phyloP scores from a whole-genome alignment of 2,329 filamentous ascomycete genomes.

The Alternaria brassicae region DNA sequence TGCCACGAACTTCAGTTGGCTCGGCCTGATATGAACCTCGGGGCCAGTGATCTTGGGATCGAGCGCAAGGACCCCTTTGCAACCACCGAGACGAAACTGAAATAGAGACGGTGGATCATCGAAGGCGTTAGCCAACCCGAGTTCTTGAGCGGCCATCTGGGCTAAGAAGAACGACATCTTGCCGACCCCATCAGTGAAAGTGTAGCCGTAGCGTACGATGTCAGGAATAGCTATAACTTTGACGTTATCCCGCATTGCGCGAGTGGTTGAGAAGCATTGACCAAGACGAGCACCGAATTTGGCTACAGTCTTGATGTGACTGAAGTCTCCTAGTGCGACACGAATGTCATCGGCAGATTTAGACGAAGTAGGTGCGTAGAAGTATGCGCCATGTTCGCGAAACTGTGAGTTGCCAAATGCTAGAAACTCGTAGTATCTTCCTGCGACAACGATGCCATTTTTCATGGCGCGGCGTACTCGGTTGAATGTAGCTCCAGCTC shows the following conservation, averaged over 20 bases:
- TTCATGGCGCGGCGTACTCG: conserved; percentile 74
- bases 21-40: conserved; percentile 79
- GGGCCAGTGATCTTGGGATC: conserved; percentile 71
- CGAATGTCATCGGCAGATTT: conserved; percentile 79
- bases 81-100: conserved; percentile 91
- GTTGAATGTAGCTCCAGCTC: conserved; percentile 68
- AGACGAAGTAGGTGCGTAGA: conserved; percentile 77
- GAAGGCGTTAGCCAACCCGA: conserved; percentile 64
- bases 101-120: conserved; percentile 76
- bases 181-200: conserved; percentile 91
- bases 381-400: conserved; percentile 88
- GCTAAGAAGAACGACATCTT: conserved; percentile 85
- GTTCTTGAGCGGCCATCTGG: conserved; percentile 73
- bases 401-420: conserved; percentile 97
- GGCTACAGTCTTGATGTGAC: conserved; percentile 80
- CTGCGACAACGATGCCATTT: conserved; percentile 83
- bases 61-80: conserved; percentile 84
- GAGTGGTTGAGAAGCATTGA: conserved; percentile 94
- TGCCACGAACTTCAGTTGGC: conserved; percentile 85
- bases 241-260: conserved; percentile 72
- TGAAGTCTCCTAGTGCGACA: conserved; percentile 84
- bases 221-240: conserved; percentile 69
- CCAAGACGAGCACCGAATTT: conserved; percentile 89
- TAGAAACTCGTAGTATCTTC: conserved; percentile 84
- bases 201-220: conserved; percentile 70